Evolutionary conservation across 2,329 filamentous ascomycete genomes (phyloP).

Genomic region (Penicillium sp.): DNA sequence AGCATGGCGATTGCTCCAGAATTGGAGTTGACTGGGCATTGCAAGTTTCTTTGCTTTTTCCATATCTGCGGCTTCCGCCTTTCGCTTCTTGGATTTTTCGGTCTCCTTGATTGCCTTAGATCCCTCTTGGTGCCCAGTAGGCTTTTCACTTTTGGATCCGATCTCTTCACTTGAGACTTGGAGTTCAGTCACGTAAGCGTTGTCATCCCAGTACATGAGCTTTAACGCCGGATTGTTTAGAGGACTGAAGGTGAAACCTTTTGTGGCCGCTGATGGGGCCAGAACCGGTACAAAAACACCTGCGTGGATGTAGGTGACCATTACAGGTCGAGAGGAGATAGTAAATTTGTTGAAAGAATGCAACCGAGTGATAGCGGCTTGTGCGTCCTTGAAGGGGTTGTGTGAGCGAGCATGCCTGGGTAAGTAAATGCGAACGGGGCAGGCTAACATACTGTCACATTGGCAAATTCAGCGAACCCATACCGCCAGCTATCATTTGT

Average conservation of each 20-base stretch:
- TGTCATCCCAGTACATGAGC: slow-evolving; percentile 74
- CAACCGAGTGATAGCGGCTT: slow-evolving; percentile 71
- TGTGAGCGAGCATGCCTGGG: slow-evolving; percentile 5
- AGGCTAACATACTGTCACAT: slow-evolving; percentile 53
- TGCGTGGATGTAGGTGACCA: slow-evolving; percentile 75
- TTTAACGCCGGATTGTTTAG: slow-evolving; percentile 67
- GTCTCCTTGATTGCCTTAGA: slow-evolving; percentile 33
- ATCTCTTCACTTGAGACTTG: slow-evolving; percentile 53
- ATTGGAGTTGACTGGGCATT: slow-evolving; percentile 66
- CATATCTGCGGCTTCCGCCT: slow-evolving; percentile 43
- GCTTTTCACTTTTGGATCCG: slow-evolving; percentile 24
- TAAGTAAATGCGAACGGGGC: not conserved
- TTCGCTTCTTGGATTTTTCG: slow-evolving; percentile 49
- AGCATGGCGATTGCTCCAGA: slow-evolving; percentile 70
- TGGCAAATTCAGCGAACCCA: slow-evolving; percentile 81
- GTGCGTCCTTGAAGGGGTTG: slow-evolving; percentile 57
- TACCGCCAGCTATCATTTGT: slow-evolving; percentile 75
- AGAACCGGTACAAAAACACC: slow-evolving; percentile 79
- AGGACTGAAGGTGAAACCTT: slow-evolving; percentile 67
- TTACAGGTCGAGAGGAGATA: slow-evolving; percentile 71
- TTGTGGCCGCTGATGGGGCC: slow-evolving; percentile 58
- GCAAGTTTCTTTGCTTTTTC: slow-evolving; percentile 47
- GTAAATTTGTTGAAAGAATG: slow-evolving; percentile 73
- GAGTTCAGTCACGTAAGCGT: slow-evolving; percentile 68
- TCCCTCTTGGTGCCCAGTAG: not conserved